These are phyloP conservation scores for Cyberlindnera galapagoensis DNA, from an alignment of 805 yeast genomes.

Conservation along the genomic window DNA sequence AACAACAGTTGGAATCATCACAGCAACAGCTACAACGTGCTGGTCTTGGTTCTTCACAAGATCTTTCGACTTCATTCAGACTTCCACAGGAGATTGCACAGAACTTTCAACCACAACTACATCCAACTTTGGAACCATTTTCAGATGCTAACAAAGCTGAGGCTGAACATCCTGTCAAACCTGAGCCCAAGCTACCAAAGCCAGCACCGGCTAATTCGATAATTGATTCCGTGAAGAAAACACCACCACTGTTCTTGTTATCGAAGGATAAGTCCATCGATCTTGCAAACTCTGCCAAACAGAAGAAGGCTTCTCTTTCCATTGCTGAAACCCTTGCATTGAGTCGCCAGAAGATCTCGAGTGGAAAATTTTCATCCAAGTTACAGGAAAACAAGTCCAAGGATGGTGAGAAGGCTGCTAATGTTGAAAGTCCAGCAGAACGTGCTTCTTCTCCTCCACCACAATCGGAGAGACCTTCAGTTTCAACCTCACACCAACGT, in stretches of 20 bases:
- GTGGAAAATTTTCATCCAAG: conserved; percentile 24
- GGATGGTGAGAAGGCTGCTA: conserved; percentile 1
- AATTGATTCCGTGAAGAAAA: conserved; percentile 17
- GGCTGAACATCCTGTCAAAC: conserved; percentile 2
- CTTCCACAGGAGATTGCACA: too few relatives aligned
- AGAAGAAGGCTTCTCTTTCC: conserved; percentile 32
- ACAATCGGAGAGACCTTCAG: background rate
- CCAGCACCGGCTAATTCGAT: conserved; percentile 19
- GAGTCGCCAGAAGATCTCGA: conserved; percentile 40
- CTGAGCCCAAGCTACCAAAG: conserved; percentile 14
- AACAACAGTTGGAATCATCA: conserved; percentile 4
- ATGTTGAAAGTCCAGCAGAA: conserved; percentile 1
- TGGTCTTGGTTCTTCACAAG: background rate
- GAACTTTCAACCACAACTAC: too few relatives aligned
- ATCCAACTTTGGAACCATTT: too few relatives aligned
- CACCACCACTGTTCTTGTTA: conserved; percentile 17
- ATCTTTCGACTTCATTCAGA: too few relatives aligned
- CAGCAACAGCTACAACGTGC: conserved; percentile 4
- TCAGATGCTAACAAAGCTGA: too few relatives aligned
- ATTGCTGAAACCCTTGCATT: conserved; percentile 57
- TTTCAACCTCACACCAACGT: background rate
- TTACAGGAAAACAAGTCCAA: conserved; percentile 14
- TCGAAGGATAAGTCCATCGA: conserved; percentile 24
- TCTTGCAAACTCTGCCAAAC: conserved; percentile 18
- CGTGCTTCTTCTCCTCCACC: conserved; percentile 1